These are phyloP conservation scores for Noccaea bulbosa DNA, from an alignment of 345 rosid genomes.

Conservation along the genomic window DNA sequence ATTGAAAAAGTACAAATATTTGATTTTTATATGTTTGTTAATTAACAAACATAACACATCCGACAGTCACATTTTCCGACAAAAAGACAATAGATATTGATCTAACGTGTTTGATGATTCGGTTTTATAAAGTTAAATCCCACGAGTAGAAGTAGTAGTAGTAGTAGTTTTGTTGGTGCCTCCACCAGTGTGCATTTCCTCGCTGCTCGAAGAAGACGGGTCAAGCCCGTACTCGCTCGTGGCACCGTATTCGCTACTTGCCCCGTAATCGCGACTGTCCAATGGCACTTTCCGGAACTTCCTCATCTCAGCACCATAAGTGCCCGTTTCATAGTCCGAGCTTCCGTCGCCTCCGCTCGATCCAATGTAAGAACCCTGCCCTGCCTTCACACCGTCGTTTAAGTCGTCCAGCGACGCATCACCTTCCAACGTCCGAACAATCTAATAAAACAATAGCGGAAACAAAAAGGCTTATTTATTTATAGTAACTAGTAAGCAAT, in stretches of 20 bases:
- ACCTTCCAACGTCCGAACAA: conserved; percentile 85
- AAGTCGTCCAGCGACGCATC: conserved; percentile 71
- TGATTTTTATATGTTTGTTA: neutral
- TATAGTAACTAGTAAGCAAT: neutral
- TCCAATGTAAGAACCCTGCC: conserved; percentile 52
- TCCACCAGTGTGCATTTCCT: conserved; percentile 42
- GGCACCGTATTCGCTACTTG: conserved; percentile 70
- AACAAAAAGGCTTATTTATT: neutral
- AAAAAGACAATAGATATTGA: conserved; percentile 1
- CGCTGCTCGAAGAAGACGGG: conserved; percentile 85
- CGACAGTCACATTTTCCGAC: conserved; percentile 9
- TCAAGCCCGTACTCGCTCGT: conserved; percentile 78
- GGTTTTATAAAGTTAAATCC: conserved; percentile 52
- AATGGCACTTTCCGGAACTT: conserved; percentile 71
- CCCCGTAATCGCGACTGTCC: conserved; percentile 68
- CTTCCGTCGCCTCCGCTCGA: conserved; percentile 66
- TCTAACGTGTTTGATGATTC: neutral
- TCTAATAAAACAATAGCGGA: conserved; percentile 33
- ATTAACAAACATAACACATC: conserved; percentile 22
- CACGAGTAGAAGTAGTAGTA: conserved; percentile 46
- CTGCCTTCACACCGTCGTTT: conserved; percentile 71
- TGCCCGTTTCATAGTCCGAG: conserved; percentile 75
- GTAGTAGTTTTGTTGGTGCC: conserved; percentile 35
- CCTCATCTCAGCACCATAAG: conserved; percentile 79
- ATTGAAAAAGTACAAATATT: neutral